phyloP scores from a whole-genome alignment of 192 early-diverging fungal species.

The Backusella sp. region DNA sequence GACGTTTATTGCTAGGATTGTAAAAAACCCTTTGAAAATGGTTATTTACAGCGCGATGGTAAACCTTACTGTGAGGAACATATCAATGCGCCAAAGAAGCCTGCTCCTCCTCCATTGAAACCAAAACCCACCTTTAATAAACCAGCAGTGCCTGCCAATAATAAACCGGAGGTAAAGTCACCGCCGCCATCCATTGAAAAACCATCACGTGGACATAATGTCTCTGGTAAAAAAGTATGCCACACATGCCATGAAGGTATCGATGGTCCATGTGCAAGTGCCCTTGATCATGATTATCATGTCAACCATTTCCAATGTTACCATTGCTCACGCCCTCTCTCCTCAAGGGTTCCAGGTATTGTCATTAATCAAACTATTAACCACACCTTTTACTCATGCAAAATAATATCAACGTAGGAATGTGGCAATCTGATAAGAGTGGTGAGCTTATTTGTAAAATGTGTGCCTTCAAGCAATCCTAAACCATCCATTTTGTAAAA shows the following conservation, averaged over 20 bases:
- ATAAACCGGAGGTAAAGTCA: neutral
- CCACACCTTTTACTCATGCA: neutral
- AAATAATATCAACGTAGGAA: neutral
- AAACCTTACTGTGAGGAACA: conserved; percentile 21
- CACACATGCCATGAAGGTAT: conserved; percentile 18
- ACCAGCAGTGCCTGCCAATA: neutral
- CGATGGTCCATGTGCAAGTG: conserved; percentile 23
- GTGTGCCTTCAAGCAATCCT: conserved; percentile 12
- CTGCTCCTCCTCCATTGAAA: neutral
- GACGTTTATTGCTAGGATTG: neutral
- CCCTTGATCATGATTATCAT: conserved; percentile 35
- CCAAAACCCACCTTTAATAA: neutral
- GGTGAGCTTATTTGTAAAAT: conserved; percentile 19
- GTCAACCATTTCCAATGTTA: conserved; percentile 33
- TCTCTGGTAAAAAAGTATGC: conserved; percentile 14
- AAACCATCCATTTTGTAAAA: neutral
- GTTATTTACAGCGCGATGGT: conserved; percentile 10
- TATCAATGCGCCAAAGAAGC: neutral
- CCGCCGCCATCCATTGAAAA: neutral
- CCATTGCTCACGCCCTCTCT: conserved; percentile 26
- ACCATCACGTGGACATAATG: neutral
- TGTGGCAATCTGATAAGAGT: conserved; percentile 15
- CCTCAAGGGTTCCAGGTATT: conserved; percentile 37
- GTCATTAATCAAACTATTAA: neutral
- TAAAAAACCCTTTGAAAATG: conserved; percentile 5